Conservation (phyloP, 768 basidiomycete species). For the Naganishia vishniacii region DNA sequence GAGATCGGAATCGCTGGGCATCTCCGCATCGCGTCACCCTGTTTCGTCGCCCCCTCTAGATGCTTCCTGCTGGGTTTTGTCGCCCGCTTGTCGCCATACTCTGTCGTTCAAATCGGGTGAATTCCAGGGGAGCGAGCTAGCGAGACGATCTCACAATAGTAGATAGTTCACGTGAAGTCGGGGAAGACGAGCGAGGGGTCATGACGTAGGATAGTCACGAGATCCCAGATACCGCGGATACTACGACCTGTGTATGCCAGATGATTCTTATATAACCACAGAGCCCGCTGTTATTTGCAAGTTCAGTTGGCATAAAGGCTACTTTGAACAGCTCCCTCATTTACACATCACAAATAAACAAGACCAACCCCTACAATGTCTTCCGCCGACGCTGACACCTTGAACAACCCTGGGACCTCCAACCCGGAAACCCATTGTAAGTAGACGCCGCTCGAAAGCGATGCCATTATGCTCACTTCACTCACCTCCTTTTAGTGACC, state of each 20-base stretch:
- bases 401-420: slow-evolving; percentile 15
- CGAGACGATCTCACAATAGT: neutral
- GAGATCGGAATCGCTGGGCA: neutral
- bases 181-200: neutral
- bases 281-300: too few relatives aligned
- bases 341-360: too few relatives aligned
- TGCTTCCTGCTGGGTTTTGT: too few relatives aligned
- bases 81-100: neutral
- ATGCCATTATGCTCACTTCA: neutral
- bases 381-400: slow-evolving; percentile 8
- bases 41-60: too few relatives aligned
- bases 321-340: too few relatives aligned
- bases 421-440: slow-evolving; percentile 13
- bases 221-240: too few relatives aligned
- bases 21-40: too few relatives aligned
- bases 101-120: neutral
- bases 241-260: too few relatives aligned
- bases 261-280: too few relatives aligned
- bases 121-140: too few relatives aligned
- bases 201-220: too few relatives aligned
- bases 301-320: too few relatives aligned
- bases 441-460: neutral
- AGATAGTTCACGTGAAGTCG: neutral
- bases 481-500: slow-evolving; percentile 6
- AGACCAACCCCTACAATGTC: slow-evolving; percentile 2